Conservation (phyloP, 768 basidiomycete species). For the Tylopilus felleus region DNA sequence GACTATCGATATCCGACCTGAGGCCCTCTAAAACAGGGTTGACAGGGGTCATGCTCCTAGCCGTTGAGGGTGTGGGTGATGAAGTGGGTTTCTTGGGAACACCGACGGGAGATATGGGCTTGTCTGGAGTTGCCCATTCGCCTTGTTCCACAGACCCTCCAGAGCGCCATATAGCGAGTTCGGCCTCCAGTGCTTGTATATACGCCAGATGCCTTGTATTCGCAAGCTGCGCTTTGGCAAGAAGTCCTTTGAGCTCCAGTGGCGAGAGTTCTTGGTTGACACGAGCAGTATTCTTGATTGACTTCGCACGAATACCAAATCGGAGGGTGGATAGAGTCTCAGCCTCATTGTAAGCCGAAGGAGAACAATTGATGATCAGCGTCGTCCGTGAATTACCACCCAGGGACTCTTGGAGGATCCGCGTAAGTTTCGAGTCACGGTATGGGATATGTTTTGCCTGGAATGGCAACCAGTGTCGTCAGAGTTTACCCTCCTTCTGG, state of each 20-base stretch:
- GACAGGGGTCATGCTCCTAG: slow-evolving; percentile 70
- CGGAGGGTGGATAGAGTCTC: slow-evolving; percentile 97
- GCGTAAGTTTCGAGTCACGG: slow-evolving; percentile 97
- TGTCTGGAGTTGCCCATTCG: slow-evolving; percentile 76
- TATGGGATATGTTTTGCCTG: slow-evolving; percentile 97
- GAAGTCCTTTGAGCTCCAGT: slow-evolving; percentile 87
- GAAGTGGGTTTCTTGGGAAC: slow-evolving; percentile 46
- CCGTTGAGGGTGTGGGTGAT: slow-evolving; percentile 64
- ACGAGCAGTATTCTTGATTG: slow-evolving; percentile 99
- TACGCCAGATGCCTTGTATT: slow-evolving; percentile 82
- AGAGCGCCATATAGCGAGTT: slow-evolving; percentile 83
- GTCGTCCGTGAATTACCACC: slow-evolving; percentile 95
- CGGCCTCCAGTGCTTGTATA: slow-evolving; percentile 86
- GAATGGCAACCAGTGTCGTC: slow-evolving; percentile 6
- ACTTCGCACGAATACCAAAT: slow-evolving; percentile 99
- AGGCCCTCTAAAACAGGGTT: slow-evolving; percentile 72
- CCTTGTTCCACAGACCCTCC: slow-evolving; percentile 82
- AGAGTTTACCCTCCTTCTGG: neutral
- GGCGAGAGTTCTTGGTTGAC: slow-evolving; percentile 98
- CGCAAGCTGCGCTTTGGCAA: slow-evolving; percentile 86
- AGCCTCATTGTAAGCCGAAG: slow-evolving; percentile 93
- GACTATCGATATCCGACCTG: slow-evolving; percentile 67
- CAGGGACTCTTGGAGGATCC: slow-evolving; percentile 97
- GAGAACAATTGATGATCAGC: slow-evolving; percentile 99
- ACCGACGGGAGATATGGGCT: slow-evolving; percentile 42